Base-by-base conservation (phyloP, 352 stramenopile genomes). In the Phytophthora citricola region DNA sequence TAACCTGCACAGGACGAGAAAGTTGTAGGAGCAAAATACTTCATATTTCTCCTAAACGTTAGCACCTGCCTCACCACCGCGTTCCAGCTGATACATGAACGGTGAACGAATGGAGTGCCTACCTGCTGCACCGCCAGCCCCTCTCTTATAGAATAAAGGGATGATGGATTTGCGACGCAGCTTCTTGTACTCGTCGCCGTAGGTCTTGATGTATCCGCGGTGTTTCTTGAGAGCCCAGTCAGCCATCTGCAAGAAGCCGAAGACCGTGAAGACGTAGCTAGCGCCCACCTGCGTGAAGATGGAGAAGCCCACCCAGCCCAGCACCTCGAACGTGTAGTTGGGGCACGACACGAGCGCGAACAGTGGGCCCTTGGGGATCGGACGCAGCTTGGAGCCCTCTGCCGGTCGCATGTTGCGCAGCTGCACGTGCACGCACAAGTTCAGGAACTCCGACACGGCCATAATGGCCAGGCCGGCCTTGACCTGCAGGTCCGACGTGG, bases 321-420 rank as follows among this genome's bases (percentile, higher is more conserved):
- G 74, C 59, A 97, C 85, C 60, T 97, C 91, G 61, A 95, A 96
- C 57, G 83, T 93, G 76, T 97, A 97, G 75, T 97, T 97, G 31
- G 91, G 91, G 76, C 88, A 97, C 62, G 88, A 94, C 14, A 96
- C 85, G 39, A 94, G 71, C n/a, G 73, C 66, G 57, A 97, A 97
- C 26, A 96, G 81, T 49, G 72, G 78, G 2, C 82, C 85, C 59
- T 79, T 89, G 15, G 85, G 89, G 22, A 92, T 80, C 22, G 83
- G 85, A 17, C 86, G 83, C 34, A 82, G 70, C 64, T 92, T 85
- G 26, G 79, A 92, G 39, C 87, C 87, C 63, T 96, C 88, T 1
- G 79, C 79, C 5, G 85, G 82, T 10, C 89, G 84, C 76, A 96
- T 66, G 60, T 83, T 89, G 58, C 85, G 81, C 57, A 97, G 74